These are phyloP conservation scores for Jasminum sambac DNA, from an alignment of 257 asterid species.

Conservation along the genomic window DNA sequence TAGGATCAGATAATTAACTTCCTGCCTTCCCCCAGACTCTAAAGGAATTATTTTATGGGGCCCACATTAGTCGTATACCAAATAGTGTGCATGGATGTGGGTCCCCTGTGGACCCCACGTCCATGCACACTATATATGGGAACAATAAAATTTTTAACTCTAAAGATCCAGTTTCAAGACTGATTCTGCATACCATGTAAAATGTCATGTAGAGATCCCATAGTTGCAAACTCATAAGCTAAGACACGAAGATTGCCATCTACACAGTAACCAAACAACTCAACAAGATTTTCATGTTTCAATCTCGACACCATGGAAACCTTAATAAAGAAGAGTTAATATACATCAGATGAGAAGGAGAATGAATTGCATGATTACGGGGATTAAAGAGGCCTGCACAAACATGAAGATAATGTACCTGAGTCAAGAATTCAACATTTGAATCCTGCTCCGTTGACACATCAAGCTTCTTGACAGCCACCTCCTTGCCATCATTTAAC, in stretches of 20 bases:
- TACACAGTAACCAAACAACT: slow-evolving; percentile 88
- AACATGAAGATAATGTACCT: slow-evolving; percentile 42
- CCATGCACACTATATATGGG: no score
- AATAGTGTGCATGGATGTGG: no score
- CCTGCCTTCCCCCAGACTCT: background rate
- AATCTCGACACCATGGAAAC: slow-evolving; percentile 91
- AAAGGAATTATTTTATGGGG: no score
- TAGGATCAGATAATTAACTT: slow-evolving; percentile 1
- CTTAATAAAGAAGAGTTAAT: slow-evolving; percentile 38
- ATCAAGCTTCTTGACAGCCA: slow-evolving; percentile 95
- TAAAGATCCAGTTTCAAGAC: slow-evolving; percentile 22
- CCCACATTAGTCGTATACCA: no score
- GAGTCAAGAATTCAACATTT: slow-evolving; percentile 79
- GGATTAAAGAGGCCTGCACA: slow-evolving; percentile 6
- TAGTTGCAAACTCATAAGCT: slow-evolving; percentile 94
- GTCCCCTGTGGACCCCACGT: no score
- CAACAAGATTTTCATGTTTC: slow-evolving; percentile 92
- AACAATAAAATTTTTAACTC: no score
- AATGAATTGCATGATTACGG: slow-evolving; percentile 19
- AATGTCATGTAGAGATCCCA: slow-evolving; percentile 98
- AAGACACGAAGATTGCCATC: slow-evolving; percentile 89
- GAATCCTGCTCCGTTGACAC: slow-evolving; percentile 92
- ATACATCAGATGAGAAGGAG: slow-evolving; percentile 16
- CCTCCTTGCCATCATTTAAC: slow-evolving; percentile 65
- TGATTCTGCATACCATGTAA: slow-evolving; percentile 66